A percentile compares a stretch with the other conserved stretches of the same genome.
Conservation (phyloP, 2,329 filamentous ascomycete genomes). For the Hypoxylon sp. region DNA sequence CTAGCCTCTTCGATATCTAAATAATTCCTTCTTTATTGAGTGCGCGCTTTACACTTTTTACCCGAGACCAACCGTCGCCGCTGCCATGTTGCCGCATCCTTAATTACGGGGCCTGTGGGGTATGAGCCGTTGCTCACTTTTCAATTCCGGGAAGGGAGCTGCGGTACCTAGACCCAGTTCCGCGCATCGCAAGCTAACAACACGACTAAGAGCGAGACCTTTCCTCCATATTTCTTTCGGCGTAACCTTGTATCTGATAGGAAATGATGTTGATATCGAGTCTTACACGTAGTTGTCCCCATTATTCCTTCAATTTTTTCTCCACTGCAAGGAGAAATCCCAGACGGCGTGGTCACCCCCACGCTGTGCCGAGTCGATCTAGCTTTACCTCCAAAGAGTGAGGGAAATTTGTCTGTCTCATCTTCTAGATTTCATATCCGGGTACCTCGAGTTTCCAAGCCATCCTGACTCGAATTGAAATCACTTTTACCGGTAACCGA, state of each 20-base stretch:
- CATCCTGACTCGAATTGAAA: slow-evolving; percentile 20
- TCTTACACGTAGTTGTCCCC: slow-evolving; percentile 38
- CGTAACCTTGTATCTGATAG: slow-evolving; percentile 35
- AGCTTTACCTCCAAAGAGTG: slow-evolving; percentile 28
- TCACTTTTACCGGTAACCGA: slow-evolving; percentile 24
- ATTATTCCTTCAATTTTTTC: slow-evolving; percentile 38
- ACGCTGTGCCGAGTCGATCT: slow-evolving; percentile 31
- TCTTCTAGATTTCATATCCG: slow-evolving; percentile 2
- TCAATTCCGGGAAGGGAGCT: slow-evolving; percentile 36
- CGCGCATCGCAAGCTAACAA: slow-evolving; percentile 34
- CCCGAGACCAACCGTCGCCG: slow-evolving; percentile 27
- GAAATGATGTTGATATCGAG: slow-evolving; percentile 42
- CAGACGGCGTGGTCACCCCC: slow-evolving; percentile 38
- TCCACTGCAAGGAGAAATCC: slow-evolving; percentile 34
- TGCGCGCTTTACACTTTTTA: slow-evolving; percentile 28
- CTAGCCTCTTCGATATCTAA: slow-evolving; percentile 15
- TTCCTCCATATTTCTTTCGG: slow-evolving; percentile 35
- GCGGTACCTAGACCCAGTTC: slow-evolving; percentile 31
- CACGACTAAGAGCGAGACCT: slow-evolving; percentile 26
- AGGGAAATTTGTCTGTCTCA: slow-evolving; percentile 40
- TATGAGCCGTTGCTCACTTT: slow-evolving; percentile 27
- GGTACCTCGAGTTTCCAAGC: slow-evolving; percentile 15
- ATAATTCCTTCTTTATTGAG: slow-evolving; percentile 19
- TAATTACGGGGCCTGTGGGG: slow-evolving; percentile 38
- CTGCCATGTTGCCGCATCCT: slow-evolving; percentile 36